Conservation (phyloP, 176 grass and related monocot genomes). For the Microstegium vimineum region DNA sequence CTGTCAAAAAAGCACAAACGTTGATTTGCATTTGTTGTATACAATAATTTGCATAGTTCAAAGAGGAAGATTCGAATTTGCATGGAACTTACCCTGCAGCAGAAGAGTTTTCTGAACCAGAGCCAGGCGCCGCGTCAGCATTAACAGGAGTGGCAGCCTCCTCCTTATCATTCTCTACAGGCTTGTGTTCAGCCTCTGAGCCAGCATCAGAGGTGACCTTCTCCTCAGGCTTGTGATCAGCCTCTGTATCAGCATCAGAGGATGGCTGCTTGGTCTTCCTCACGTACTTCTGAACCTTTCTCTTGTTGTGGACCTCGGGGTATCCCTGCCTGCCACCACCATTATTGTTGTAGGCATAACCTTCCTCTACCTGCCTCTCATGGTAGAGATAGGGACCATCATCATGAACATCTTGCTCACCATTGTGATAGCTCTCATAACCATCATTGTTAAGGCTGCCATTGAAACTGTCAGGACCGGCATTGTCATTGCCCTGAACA, state of each 20-base stretch:
- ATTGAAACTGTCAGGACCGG: background rate
- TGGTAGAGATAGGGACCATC: background rate
- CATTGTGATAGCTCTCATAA: background rate
- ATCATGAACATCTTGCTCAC: background rate
- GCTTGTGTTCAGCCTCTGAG: constrained; percentile 16
- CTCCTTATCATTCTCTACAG: background rate
- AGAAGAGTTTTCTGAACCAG: constrained; percentile 9
- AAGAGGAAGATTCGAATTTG: background rate
- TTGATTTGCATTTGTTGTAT: background rate
- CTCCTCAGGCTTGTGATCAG: constrained; percentile 21
- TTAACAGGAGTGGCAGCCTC: background rate
- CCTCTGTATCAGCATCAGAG: constrained; percentile 26
- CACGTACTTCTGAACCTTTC: background rate
- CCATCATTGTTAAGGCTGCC: background rate
- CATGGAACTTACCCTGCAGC: background rate
- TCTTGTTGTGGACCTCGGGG: background rate
- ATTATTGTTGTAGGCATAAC: background rate
- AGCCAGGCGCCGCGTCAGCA: background rate
- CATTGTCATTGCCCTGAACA: background rate
- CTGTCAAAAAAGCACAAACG: background rate
- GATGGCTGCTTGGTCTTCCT: background rate
- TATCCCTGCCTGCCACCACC: background rate
- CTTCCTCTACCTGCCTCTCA: background rate
- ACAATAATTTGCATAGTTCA: background rate
- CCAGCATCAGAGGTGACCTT: constrained; percentile 11